Base-by-base conservation (phyloP, 176 grass and related monocot species). In the Leersia perrieri region DNA sequence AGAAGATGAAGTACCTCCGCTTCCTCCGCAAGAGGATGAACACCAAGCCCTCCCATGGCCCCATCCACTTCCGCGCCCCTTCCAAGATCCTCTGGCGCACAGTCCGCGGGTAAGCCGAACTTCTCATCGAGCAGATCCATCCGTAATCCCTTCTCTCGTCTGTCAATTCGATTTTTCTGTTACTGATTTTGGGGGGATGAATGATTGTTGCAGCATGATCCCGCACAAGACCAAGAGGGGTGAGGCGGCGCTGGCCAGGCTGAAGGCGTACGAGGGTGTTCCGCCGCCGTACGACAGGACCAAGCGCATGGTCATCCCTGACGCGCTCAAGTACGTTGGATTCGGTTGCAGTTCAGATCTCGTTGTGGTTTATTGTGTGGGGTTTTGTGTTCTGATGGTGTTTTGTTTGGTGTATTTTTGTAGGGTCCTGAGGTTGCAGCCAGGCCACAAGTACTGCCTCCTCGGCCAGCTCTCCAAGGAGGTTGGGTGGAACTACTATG, bases 11-110 rank as follows among this genome's bases (percentile, higher is more conserved):
- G 84, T 97, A 90, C 70, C 86, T 97, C 51, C 85, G 94, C 44
- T 97, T 97, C 81, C 94, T 97, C 69, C 89, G 94, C 55, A 97
- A 97, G 87, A 51, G 94, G 35, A 97, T 97, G 94, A 97, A 97
- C 89, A 97, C 94, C 82, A 97, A 97, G 71, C 94, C 91, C 0
- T 97, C 94, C 23, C 94, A 97, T 39, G 94, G 94, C 7, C 94
- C 94, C 66, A 94, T 97, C 85, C 94, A 97, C 80, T 97, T 97
- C 89, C 89, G 94, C 38, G 18, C 91, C 55, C 94, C 94, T 1
- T 11, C 91, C 57, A 94, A 94, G 94, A 97, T 97, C 72, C 84
- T 97, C 53, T 94, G 94, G 94, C 91, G 91, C 66, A 97, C 94
- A 60, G 73, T 97, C 73, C 87, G 94, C 29, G 94, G 91, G 94